These are phyloP conservation scores for Pestalotiopsis fici DNA, from an alignment of 2,329 filamentous ascomycete species.

Conservation along the genomic window DNA sequence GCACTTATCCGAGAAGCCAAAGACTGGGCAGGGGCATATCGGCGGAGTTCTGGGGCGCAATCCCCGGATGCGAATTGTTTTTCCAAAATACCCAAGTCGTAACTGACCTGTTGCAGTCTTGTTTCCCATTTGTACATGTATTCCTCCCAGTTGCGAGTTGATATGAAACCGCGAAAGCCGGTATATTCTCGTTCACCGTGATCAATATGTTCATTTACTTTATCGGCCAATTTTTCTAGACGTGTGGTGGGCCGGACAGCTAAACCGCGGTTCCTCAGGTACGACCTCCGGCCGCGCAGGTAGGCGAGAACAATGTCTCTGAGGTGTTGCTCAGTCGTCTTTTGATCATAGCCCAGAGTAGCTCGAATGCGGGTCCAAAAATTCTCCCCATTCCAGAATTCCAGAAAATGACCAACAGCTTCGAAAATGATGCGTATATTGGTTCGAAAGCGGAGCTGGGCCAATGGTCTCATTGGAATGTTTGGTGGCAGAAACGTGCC, in stretches of 20 bases:
- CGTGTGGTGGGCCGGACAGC: neutral
- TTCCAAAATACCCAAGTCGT: neutral
- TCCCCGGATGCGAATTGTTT: neutral
- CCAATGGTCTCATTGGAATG: neutral
- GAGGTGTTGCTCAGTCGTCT: neutral
- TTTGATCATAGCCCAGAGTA: neutral
- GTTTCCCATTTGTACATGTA: neutral
- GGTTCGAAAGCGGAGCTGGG: constrained; percentile 8
- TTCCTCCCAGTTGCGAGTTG: neutral
- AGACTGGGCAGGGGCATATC: neutral
- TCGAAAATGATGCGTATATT: constrained; percentile 12
- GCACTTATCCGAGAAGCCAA: neutral
- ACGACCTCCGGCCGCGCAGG: neutral
- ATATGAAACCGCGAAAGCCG: neutral
- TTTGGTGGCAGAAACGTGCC: constrained; percentile 6
- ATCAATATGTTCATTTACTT: neutral
- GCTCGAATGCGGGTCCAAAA: constrained; percentile 8
- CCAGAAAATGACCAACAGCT: constrained; percentile 8
- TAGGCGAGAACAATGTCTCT: constrained; percentile 6
- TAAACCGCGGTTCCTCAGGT: neutral
- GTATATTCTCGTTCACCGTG: neutral
- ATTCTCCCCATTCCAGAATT: constrained; percentile 3
- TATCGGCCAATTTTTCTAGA: neutral
- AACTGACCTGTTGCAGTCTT: neutral
- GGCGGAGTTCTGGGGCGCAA: neutral